Base-by-base conservation (phyloP, 2,329 filamentous ascomycete genomes). In the Sarocladium brachiariae region DNA sequence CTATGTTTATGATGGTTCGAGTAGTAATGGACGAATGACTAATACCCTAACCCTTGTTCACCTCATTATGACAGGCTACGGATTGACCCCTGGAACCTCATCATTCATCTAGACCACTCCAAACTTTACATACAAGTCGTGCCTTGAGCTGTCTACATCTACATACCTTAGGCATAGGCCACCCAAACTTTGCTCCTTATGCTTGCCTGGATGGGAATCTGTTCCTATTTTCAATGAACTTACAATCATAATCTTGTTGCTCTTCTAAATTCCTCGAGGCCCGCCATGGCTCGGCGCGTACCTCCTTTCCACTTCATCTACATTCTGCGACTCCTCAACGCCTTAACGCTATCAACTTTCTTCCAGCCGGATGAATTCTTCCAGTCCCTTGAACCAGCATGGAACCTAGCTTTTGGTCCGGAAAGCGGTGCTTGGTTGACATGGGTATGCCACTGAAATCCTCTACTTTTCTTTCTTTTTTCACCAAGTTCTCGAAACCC, bases 311-410 rank as follows among this genome's bases (percentile, higher is more conserved):
- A 49, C 4, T 54, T 61, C 53, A 67, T 81, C 50, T 59, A 96
- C 57, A 74, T 80, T 35, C 78, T 95, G 55, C 88, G 93, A 50
- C 76, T 92, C 56, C 66, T 87, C 64, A 96, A 96, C 70, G 84
- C 89, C 27, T 75, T 93, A 59, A 81, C 76, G 55, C 74, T 95
- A 52, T 75, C 80, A 57, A 97, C 93, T 18, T 99, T 96, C 67
- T 99, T 99, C 71, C 93, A 99, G 68, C 93, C 93, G 24, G 93
- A 99, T 72, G 93, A 99, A 68, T 97, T 89, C 73, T 99, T 93
- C 63, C 93, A 99, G 65, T 87, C 90, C 1, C 79, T 97, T 39
- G 93, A 99, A 71, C 92, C 93, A 50, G 93, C 93, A 57, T 97
- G 92, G 91, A 75, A 84, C 60, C 77, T 93, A 51, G 87, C 87